These are phyloP conservation scores for Nannochloris sp. DNA, from an alignment of 139 green algal genomes.

Conservation along the genomic window DNA sequence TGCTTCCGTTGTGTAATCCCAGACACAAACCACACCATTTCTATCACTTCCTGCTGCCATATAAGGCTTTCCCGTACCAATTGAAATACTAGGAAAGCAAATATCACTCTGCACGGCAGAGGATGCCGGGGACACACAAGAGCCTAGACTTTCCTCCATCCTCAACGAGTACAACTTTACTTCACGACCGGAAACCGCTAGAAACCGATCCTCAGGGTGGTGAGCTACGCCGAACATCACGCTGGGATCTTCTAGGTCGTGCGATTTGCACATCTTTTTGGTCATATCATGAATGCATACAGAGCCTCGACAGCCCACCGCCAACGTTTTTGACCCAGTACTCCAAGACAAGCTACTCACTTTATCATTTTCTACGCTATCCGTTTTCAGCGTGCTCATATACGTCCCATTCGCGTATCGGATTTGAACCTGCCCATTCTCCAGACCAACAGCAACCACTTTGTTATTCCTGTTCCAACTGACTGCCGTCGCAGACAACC, in stretches of 20 bases:
- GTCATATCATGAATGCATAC: constrained; percentile 23
- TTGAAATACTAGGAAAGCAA: constrained; percentile 2
- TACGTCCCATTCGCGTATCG: constrained; percentile 9
- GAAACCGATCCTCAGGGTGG: constrained; percentile 25
- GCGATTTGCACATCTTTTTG: constrained; percentile 4
- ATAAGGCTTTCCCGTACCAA: neutral
- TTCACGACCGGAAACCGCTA: constrained; percentile 7
- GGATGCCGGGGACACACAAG: neutral
- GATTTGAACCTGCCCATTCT: constrained; percentile 19
- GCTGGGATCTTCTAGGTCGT: neutral
- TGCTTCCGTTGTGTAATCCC: constrained; percentile 11
- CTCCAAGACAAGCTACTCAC: constrained; percentile 21
- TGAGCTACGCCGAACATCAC: constrained; percentile 5
- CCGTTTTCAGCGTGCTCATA: constrained; percentile 18
- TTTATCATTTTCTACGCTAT: neutral
- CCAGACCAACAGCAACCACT: constrained; percentile 18
- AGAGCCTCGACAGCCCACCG: constrained; percentile 8
- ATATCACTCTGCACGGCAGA: neutral
- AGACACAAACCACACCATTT: constrained; percentile 14
- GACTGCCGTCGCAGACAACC: neutral
- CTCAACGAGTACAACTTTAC: constrained; percentile 4
- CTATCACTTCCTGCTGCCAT: constrained; percentile 7
- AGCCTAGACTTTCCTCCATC: neutral
- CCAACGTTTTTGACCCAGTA: constrained; percentile 27
- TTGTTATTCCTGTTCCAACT: constrained; percentile 37